These are phyloP conservation scores for Claviceps arundinis DNA, from an alignment of 2,329 filamentous ascomycete species.

Conservation along the genomic window DNA sequence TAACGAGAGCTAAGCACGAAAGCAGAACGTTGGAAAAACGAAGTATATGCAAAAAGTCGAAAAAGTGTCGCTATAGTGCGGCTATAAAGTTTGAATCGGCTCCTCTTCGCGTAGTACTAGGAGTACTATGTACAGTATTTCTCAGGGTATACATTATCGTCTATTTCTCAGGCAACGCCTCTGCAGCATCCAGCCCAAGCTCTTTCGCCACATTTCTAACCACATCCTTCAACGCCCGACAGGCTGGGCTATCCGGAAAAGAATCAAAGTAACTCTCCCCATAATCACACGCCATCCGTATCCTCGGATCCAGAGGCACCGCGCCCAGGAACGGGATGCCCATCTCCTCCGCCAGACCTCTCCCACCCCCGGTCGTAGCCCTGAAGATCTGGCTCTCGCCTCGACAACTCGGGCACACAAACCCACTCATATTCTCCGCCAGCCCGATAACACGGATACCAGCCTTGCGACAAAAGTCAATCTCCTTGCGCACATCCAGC, in stretches of 20 bases:
- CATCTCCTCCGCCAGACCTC: slow-evolving; percentile 70
- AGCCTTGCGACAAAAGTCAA: slow-evolving; percentile 93
- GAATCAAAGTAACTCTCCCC: slow-evolving; percentile 95
- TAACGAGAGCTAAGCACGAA: too few species aligned
- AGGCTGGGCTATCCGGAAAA: slow-evolving; percentile 87
- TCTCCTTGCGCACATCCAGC: slow-evolving; percentile 89
- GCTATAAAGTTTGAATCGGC: background rate
- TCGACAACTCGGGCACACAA: slow-evolving; percentile 87
- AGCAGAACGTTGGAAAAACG: too few species aligned
- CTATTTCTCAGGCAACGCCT: slow-evolving; percentile 32
- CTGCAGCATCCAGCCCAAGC: slow-evolving; percentile 48
- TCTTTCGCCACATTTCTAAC: slow-evolving; percentile 58
- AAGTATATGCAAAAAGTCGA: too few species aligned
- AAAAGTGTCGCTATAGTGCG: background rate
- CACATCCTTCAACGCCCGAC: slow-evolving; percentile 65
- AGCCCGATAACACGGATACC: slow-evolving; percentile 78
- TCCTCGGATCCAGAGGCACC: slow-evolving; percentile 83
- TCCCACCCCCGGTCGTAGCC: slow-evolving; percentile 79
- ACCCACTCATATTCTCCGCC: slow-evolving; percentile 96
- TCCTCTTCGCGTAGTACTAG: background rate
- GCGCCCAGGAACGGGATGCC: slow-evolving; percentile 77
- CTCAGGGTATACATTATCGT: slow-evolving; percentile 6
- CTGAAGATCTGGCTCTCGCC: slow-evolving; percentile 76
- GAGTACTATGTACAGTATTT: background rate
- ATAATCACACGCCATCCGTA: slow-evolving; percentile 93